Percentiles rank a stretch among this genome's conserved stretches.
These are phyloP conservation scores for Calocera cornea DNA, from an alignment of 768 basidiomycete genomes.

Conservation along the genomic window DNA sequence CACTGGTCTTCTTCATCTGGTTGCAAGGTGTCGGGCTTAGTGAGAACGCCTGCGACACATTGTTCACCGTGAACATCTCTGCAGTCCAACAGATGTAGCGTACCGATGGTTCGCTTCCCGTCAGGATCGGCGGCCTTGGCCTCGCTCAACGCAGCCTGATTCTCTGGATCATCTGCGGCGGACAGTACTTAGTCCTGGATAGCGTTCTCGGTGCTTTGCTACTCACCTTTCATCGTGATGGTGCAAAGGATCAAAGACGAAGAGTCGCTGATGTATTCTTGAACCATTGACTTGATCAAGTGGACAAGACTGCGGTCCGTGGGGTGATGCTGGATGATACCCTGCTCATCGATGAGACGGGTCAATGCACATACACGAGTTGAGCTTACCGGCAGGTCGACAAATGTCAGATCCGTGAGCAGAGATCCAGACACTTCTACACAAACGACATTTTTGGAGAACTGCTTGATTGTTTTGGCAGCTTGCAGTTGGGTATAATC, in stretches of 20 bases:
- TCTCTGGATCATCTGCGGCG: conserved; percentile 58
- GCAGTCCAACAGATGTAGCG: conserved; percentile 10
- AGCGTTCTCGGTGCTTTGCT: neutral
- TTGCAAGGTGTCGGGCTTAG: conserved; percentile 58
- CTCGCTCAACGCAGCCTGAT: conserved; percentile 58
- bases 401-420: conserved; percentile 20
- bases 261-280: conserved; percentile 43
- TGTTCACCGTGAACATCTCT: neutral
- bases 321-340: neutral
- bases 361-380: neutral
- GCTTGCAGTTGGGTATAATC: conserved; percentile 16
- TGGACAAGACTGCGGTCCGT: neutral
- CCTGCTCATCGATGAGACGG: conserved; percentile 1
- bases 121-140: conserved; percentile 44
- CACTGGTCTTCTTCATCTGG: conserved; percentile 41
- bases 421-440: conserved; percentile 35
- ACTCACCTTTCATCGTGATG: conserved; percentile 48
- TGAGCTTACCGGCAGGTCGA: conserved; percentile 19
- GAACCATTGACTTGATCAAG: neutral
- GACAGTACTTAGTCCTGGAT: neutral
- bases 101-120: conserved; percentile 59
- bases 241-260: conserved; percentile 51
- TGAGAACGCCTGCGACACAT: conserved; percentile 43
- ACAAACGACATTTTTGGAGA: conserved; percentile 40
- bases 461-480: conserved; percentile 20